Evolutionary conservation across 805 yeast genomes (phyloP), one percentile per base, ranked within the genome.

Genomic region (Cyberlindnera veronae): DNA sequence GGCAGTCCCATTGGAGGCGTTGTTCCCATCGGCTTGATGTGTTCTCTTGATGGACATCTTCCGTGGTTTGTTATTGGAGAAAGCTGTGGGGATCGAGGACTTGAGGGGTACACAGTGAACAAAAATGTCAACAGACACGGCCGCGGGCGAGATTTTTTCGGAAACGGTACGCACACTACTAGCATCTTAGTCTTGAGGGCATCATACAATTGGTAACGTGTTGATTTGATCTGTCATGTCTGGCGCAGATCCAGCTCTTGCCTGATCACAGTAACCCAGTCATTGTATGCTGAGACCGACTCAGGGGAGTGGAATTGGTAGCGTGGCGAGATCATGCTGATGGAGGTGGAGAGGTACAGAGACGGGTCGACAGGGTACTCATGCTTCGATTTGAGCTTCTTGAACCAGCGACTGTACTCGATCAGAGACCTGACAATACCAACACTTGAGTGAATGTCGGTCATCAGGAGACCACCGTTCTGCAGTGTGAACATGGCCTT

Each of bases 371-470:
- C 46, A 1, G 52, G 54, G 17, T 60, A 56, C 27, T 55, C 62
- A 52, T 71, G 68, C 48, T 66, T 63, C 12, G 66, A 55, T 47
- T 76, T 78, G 27, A 84, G 55, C 20, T 73, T 76, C 26, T 73
- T 65, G 38, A 77, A 70, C 91, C 95, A 84, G 30, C 73, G 69
- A 45, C 74, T 79, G 34, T 74, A 74, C 21, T 69, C 68, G 26
- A 83, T 67, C 40, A 81, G 58, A 32, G 71, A 75, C 31, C 71
- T 71, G 0, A 80, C 77, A 19, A 80, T 60, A 12, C 65, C 71
- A 13, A 76, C 62, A 73, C 84, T 79, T 15, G 70, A 65, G 14
- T 65, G 59, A 40, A 84, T 60, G 28, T 77, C 82, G 27, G 68
- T 60, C 34, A 68, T 56, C 63, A 71, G 55, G 32, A 72, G 54